Percentiles rank a stretch among this genome's conserved stretches.
Evolutionary conservation across 768 basidiomycete species (phyloP).

Genomic region (Tricholoma flavovirens): DNA sequence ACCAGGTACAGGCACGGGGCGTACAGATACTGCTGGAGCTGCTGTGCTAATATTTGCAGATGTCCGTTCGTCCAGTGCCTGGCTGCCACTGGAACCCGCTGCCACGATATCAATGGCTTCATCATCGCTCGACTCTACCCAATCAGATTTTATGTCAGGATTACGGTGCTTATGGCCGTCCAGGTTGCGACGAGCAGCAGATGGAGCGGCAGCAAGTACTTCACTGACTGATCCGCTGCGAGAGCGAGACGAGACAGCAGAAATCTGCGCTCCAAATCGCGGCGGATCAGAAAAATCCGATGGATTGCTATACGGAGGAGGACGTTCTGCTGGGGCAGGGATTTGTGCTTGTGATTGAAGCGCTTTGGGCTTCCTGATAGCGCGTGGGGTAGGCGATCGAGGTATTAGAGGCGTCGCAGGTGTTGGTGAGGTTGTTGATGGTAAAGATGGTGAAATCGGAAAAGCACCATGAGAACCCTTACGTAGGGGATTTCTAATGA

Average conservation of each 20-base stretch:
- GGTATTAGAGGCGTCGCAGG: slow-evolving; percentile 29
- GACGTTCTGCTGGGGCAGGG: slow-evolving; percentile 40
- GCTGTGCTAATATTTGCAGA: slow-evolving; percentile 45
- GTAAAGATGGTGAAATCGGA: slow-evolving; percentile 22
- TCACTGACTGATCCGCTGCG: slow-evolving; percentile 53
- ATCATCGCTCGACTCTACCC: slow-evolving; percentile 80
- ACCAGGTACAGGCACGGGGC: background rate
- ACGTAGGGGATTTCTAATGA: slow-evolving; percentile 26
- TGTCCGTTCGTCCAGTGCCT: slow-evolving; percentile 78
- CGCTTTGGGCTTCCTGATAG: slow-evolving; percentile 29
- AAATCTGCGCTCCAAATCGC: slow-evolving; percentile 32
- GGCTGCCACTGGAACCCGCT: slow-evolving; percentile 76
- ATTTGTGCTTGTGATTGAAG: slow-evolving; percentile 24
- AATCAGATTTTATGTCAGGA: slow-evolving; percentile 52
- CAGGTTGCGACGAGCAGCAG: slow-evolving; percentile 28
- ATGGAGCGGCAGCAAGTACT: slow-evolving; percentile 41
- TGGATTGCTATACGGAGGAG: slow-evolving; percentile 56
- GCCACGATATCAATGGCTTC: slow-evolving; percentile 82
- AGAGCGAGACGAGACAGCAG: slow-evolving; percentile 40
- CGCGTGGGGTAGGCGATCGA: slow-evolving; percentile 35
- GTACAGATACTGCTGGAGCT: slow-evolving; percentile 20
- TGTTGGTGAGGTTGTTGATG: slow-evolving; percentile 24
- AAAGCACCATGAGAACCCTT: slow-evolving; percentile 35
- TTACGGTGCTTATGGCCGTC: slow-evolving; percentile 29
- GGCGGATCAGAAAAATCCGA: slow-evolving; percentile 28